Evolutionary conservation across 768 basidiomycete species (phyloP).

Genomic region (Boletus eberwhitei): DNA sequence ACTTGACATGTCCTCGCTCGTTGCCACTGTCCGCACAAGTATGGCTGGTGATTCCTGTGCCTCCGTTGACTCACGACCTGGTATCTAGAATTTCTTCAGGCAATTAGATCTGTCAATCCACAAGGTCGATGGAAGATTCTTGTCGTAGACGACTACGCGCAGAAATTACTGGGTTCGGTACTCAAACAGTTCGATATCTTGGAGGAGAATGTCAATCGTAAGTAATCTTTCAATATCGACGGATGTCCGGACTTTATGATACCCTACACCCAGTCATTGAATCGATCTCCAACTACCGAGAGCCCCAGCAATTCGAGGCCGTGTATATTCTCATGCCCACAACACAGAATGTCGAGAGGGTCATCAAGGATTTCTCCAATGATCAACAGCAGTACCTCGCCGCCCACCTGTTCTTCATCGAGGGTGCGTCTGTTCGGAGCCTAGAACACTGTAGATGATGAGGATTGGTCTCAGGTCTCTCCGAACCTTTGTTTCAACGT

Average conservation of each 20-base stretch:
- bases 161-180: conserved; percentile 77
- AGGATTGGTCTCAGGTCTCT: conserved; percentile 50
- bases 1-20: conserved; percentile 41
- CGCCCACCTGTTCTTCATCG: conserved; percentile 92
- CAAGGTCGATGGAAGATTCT: conserved; percentile 94
- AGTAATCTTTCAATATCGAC: conserved; percentile 31
- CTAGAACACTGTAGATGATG: background rate
- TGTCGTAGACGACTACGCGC: conserved; percentile 91
- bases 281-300: conserved; percentile 77
- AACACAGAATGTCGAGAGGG: conserved; percentile 85
- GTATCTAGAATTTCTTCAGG: conserved; percentile 74
- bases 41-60: conserved; percentile 16
- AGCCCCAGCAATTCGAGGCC: conserved; percentile 86
- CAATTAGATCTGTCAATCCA: conserved; percentile 83
- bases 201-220: conserved; percentile 94
- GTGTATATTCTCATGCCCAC: conserved; percentile 95
- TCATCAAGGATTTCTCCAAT: conserved; percentile 78
- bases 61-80: background rate
- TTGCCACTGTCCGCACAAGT: conserved; percentile 46
- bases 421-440: conserved; percentile 50
- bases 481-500: conserved; percentile 73
- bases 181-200: conserved; percentile 93
- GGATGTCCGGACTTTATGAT: conserved; percentile 6
- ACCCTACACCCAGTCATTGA: conserved; percentile 70
- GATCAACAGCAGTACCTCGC: conserved; percentile 70